These are phyloP conservation scores for Sporothrix dimorphospora DNA, from an alignment of 2,329 filamentous ascomycete species.

Conservation along the genomic window DNA sequence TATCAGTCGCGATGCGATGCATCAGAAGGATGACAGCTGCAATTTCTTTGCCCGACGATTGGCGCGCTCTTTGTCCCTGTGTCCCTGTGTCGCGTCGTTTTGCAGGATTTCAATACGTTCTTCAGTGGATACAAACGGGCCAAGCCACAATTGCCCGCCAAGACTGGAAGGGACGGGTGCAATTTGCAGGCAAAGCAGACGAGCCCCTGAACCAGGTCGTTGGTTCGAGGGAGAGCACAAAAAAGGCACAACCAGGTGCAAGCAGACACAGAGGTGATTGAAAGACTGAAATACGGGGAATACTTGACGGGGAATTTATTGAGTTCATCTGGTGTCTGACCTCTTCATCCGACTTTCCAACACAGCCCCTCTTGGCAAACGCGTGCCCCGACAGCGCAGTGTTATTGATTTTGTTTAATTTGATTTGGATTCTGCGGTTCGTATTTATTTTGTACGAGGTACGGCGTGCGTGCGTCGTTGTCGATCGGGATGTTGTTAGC, in stretches of 20 bases:
- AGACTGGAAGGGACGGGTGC: not conserved
- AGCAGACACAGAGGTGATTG: not conserved
- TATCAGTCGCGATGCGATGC: not conserved
- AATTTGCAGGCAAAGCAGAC: constrained; percentile 10
- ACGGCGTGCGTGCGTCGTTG: not conserved
- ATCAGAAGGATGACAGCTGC: not conserved
- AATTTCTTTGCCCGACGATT: constrained; percentile 5
- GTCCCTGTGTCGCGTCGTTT: not conserved
- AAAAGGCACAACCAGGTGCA: not conserved
- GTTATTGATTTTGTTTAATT: not conserved
- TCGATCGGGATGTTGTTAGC: not conserved
- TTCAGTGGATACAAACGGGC: not conserved
- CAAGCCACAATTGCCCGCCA: constrained; percentile 1
- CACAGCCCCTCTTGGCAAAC: constrained; percentile 16
- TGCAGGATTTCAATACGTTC: not conserved
- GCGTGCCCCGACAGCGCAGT: not conserved
- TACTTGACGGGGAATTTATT: not conserved
- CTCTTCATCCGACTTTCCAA: not conserved
- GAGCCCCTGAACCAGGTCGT: constrained; percentile 11
- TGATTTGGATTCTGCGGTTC: not conserved
- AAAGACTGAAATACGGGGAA: not conserved
- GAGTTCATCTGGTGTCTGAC: constrained; percentile 5
- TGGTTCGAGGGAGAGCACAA: not conserved
- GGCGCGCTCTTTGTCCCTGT: not conserved
- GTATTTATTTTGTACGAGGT: not conserved